A percentile compares a stretch with the other conserved stretches of the same genome.
Evolutionary conservation across 2,329 filamentous ascomycete genomes (phyloP).

Genomic region (Neonectria faginata): DNA sequence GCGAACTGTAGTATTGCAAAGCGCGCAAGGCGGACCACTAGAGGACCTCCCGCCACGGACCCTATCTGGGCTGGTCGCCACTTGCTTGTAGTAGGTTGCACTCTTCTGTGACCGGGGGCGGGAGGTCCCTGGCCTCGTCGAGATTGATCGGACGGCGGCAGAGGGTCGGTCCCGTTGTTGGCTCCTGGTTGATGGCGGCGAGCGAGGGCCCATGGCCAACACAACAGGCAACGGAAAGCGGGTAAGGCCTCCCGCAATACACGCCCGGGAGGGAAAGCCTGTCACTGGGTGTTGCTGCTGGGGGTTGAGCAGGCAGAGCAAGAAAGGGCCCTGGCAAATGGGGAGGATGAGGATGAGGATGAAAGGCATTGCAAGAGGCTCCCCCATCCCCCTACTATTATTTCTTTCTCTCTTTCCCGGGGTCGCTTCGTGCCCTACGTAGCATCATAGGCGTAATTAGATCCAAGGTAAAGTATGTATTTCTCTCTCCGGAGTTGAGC

Average conservation of each 20-base stretch:
- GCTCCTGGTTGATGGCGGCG: background rate
- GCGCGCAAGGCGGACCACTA: background rate
- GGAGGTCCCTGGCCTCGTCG: background rate
- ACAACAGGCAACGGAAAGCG: conserved; percentile 4
- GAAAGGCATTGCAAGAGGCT: background rate
- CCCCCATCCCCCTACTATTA: too few species aligned
- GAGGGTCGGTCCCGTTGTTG: conserved; percentile 2
- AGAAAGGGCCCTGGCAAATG: background rate
- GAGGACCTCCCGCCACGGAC: too few species aligned
- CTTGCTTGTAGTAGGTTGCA: background rate
- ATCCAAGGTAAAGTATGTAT: too few species aligned
- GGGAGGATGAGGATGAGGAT: background rate
- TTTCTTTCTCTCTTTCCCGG: too few species aligned
- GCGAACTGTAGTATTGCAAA: background rate
- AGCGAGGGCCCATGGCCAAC: background rate
- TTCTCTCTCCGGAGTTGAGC: background rate
- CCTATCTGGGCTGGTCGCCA: background rate
- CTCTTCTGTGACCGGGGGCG: conserved; percentile 1
- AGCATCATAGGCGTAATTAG: too few species aligned
- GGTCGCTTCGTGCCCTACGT: too few species aligned
- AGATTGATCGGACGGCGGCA: conserved; percentile 9
- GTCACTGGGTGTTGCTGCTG: background rate
- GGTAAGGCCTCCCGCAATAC: background rate
- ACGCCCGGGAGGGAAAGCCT: background rate
- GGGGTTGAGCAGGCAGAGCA: background rate